Evolutionary conservation across 2,329 filamentous ascomycete genomes (phyloP).

Genomic region (Aspergillus novofumigatus): DNA sequence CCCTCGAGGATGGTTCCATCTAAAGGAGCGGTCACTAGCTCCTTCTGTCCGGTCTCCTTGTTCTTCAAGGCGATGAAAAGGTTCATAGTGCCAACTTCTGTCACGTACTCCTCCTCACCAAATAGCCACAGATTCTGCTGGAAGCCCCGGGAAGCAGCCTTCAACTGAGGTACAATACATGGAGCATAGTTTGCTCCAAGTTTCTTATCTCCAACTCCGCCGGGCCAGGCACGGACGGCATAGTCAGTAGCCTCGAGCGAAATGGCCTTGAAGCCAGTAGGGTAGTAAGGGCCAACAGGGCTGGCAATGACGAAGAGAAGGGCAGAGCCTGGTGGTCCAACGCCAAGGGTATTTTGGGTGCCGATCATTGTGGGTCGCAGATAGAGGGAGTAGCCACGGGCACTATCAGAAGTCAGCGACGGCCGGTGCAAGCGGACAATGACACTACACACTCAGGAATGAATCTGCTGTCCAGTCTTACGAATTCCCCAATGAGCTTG

Average conservation of each 20-base stretch:
- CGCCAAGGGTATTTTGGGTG: constrained; percentile 88
- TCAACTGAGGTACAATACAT: constrained; percentile 91
- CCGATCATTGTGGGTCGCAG: constrained; percentile 95
- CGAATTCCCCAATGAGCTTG: constrained; percentile 75
- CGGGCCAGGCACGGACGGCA: constrained; percentile 94
- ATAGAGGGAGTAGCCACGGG: constrained; percentile 87
- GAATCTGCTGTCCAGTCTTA: constrained; percentile 78
- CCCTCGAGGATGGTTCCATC: constrained; percentile 96
- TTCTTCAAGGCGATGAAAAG: constrained; percentile 84
- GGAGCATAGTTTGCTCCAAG: constrained; percentile 99
- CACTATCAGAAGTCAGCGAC: constrained; percentile 27
- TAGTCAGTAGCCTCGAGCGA: constrained; percentile 95
- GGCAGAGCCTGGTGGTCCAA: constrained; percentile 86
- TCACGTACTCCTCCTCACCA: constrained; percentile 90
- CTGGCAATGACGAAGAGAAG: constrained; percentile 93
- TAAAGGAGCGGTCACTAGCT: constrained; percentile 89
- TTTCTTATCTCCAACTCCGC: constrained; percentile 97
- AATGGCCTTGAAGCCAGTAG: constrained; percentile 95
- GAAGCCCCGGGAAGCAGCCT: constrained; percentile 86
- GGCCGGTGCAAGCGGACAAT: background rate
- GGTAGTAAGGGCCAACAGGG: constrained; percentile 96
- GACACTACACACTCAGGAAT: constrained; percentile 64
- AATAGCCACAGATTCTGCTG: constrained; percentile 99
- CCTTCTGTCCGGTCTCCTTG: constrained; percentile 82
- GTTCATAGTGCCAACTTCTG: constrained; percentile 99